Base-by-base conservation (phyloP, 106 monocot species). In the Apostasia ramifera region DNA sequence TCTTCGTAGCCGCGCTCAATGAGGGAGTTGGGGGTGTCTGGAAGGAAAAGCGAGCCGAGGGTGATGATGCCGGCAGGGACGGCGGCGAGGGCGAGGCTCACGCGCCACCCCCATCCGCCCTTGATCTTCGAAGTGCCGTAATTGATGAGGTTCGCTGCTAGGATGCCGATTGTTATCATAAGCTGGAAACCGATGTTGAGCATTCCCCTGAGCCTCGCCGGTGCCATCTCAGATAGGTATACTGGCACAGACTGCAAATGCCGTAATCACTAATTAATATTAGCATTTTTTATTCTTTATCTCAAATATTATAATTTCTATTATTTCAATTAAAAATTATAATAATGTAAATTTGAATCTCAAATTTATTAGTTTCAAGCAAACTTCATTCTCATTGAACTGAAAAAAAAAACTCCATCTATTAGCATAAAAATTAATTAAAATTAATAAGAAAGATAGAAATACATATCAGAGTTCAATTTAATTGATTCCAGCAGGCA, bases 191-290 rank as follows among this genome's bases (percentile, higher is more conserved):
- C 83, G 38, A 86, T 91, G 74, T 79, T 81, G 43, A 91, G 81
- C 84, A 75, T 84, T 10, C 91, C 91, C 7, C 91, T 72, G n/a
- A 77, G 70, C 0, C 65, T 61, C 8, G 91, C 74, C 1, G 91
- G 91, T 0, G 91, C 86, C 91, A 91, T 91, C 66, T 91, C 91
- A 4, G 91, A 91, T 2, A 91, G 81, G 74, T 91, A 91, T 9
- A 91, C 64, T 1, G 91, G 91, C 0, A 86, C 84, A 5, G 91
- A 81, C 91, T 90, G 81, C 11, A 57, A 14, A 62, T 12, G 50
- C 50, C 8, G 50, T 50, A 50, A 50, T 4, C 50, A 26, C 26
- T 26, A n/a, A n/a, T n/a, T n/a, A n/a, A n/a, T n/a, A n/a, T n/a
- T n/a, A n/a, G n/a, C n/a, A n/a, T n/a, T n/a, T n/a, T n/a, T n/a